Evolutionary conservation across 1,139 yeast species (phyloP).

Genomic region (Fermentozyma sake): DNA sequence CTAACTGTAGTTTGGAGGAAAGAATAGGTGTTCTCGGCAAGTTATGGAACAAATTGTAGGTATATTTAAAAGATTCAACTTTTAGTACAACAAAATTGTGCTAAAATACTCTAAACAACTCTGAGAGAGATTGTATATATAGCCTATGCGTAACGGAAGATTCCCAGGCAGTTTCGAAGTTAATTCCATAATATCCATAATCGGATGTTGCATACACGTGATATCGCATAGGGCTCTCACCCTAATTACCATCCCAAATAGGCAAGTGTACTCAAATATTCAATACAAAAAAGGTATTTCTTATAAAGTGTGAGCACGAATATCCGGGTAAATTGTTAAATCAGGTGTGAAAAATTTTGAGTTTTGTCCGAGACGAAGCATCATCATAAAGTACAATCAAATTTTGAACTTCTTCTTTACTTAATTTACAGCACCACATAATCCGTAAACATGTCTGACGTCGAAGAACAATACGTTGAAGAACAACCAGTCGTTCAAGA

Average conservation of each 20-base stretch:
- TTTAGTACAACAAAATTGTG: too few species aligned
- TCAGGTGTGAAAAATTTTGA: slow-evolving; percentile 2
- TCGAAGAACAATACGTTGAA: slow-evolving; percentile 47
- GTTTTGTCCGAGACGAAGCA: slow-evolving; percentile 1
- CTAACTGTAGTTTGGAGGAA: too few species aligned
- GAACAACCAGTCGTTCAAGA: slow-evolving; percentile 69
- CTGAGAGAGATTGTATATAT: too few species aligned
- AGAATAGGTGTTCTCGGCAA: too few species aligned
- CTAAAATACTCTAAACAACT: too few species aligned
- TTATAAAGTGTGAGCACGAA: neutral
- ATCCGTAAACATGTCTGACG: slow-evolving; percentile 43
- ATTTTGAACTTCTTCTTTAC: slow-evolving; percentile 1
- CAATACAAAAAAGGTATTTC: slow-evolving; percentile 6
- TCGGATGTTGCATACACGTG: too few species aligned
- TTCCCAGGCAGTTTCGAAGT: too few species aligned
- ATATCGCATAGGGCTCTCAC: slow-evolving; percentile 7
- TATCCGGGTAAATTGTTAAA: slow-evolving; percentile 2
- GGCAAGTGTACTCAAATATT: slow-evolving; percentile 9
- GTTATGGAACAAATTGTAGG: too few species aligned
- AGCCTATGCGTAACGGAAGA: too few species aligned
- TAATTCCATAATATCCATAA: too few species aligned
- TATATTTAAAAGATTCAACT: neutral
- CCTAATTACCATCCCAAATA: slow-evolving; percentile 7
- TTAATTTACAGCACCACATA: neutral
- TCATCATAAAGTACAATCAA: slow-evolving; percentile 1